Base-by-base conservation (phyloP, 257 asterid genomes). In the Nicotiana benthamiana region DNA sequence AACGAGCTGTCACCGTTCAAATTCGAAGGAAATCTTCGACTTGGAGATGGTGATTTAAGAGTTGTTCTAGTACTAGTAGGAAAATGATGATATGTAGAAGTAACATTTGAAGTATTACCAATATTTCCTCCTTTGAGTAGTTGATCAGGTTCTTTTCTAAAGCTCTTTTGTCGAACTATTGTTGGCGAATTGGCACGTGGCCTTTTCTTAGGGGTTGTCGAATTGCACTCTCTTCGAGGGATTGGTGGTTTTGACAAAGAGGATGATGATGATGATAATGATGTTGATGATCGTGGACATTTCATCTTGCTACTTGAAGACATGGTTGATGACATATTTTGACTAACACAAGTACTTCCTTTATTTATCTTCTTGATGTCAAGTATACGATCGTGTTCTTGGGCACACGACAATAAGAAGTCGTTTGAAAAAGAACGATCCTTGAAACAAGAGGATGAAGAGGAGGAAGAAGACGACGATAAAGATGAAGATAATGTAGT, bases 371-470 rank as follows among this genome's bases (percentile, higher is more conserved):
- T 36, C 80, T 82, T 84, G 1, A 81, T 62, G 24, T 88, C 85
- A 53, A 87, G 70, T 26, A 88, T 52, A n/a, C 88, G 97, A 4
- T 91, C 91, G 67, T 90, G 91, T 17, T 90, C 93, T 79, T 87
- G 89, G n/a, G 66, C 91, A 56, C 97, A 92, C 9, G 93, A 85
- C 82, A 90, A 24, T 66, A 93, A 81, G 53, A 85, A 91, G 83
- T 92, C 97, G 62, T 89, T 88, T 0, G 98, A 90, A 82, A 90
- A 93, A 0, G 94, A 86, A 7, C 90, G 83, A 76, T 93, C 97
- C 80, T 84, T 92, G 4, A 85, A 59, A 83, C 52, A 82, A 57
- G 84, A 28, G 16, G 63, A 81, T 0, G 88, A 80, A 1, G 91
- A 81, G 0, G 91, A 80, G 34, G 74, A 87, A 0, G 89, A 87